Evolutionary conservation across 1,284 basidiomycete genomes (phyloP).

Genomic region (Ustanciosporium gigantosporum): DNA sequence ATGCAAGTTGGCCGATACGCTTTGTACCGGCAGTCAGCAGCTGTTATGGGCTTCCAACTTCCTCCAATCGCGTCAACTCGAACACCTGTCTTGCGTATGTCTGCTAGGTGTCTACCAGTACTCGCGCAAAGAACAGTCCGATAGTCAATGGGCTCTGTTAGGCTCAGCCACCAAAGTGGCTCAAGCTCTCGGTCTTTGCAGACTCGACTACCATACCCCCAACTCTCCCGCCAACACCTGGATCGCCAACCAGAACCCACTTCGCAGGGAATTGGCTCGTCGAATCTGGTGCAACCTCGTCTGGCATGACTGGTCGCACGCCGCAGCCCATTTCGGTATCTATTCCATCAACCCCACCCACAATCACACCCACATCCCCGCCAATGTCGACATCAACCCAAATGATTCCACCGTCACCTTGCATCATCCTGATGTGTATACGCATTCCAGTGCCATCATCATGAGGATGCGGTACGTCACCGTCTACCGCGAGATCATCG

Average conservation of each 20-base stretch:
- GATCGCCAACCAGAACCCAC: constrained; percentile 27
- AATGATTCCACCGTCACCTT: constrained; percentile 38
- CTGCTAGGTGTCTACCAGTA: constrained; percentile 57
- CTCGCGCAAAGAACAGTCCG: constrained; percentile 52
- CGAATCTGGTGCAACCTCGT: constrained; percentile 57
- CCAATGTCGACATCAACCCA: constrained; percentile 48
- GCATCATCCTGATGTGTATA: constrained; percentile 30
- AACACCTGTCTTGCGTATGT: constrained; percentile 52
- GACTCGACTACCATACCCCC: too few relatives aligned
- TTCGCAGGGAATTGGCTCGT: constrained; percentile 47
- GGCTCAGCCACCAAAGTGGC: constrained; percentile 53
- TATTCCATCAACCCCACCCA: constrained; percentile 53
- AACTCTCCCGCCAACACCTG: constrained; percentile 11
- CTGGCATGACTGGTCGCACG: constrained; percentile 53
- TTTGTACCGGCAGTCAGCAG: constrained; percentile 49
- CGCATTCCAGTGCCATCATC: constrained; percentile 31
- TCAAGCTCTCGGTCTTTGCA: constrained; percentile 30
- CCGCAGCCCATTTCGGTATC: constrained; percentile 48
- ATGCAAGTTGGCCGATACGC: constrained; percentile 30
- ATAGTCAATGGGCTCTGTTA: constrained; percentile 51
- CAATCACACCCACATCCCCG: constrained; percentile 46
- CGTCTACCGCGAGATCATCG: constrained; percentile 38
- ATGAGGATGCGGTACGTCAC: constrained; percentile 38
- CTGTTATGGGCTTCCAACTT: constrained; percentile 54
- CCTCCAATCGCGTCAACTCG: constrained; percentile 48